A percentile compares a stretch with the other conserved stretches of the same genome.
phyloP scores from a whole-genome alignment of 495 filamentous ascomycete genomes.

The Lepidopterella palustris region DNA sequence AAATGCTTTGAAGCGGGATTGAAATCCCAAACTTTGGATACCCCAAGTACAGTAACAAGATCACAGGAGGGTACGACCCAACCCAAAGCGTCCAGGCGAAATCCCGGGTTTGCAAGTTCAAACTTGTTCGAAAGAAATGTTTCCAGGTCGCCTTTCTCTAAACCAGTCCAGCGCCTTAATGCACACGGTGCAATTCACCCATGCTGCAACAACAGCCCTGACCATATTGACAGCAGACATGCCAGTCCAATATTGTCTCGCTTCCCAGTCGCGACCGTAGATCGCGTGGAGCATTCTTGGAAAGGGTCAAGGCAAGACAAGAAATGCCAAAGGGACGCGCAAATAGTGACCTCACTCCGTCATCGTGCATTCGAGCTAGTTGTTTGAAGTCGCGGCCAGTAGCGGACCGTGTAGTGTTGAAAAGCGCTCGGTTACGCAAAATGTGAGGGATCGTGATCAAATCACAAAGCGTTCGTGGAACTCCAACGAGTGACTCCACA shows the following conservation, averaged over 20 bases:
- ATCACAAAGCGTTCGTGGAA: no score
- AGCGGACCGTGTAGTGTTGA: no score
- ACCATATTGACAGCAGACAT: background rate
- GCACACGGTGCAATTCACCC: background rate
- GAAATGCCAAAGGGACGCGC: conserved; percentile 4
- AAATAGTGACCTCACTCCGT: conserved; percentile 4
- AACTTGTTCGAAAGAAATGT: background rate
- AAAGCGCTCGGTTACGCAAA: no score
- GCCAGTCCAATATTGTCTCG: background rate
- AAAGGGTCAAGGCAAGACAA: conserved; percentile 10
- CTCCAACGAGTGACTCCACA: no score
- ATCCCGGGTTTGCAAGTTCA: background rate
- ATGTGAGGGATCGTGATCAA: no score
- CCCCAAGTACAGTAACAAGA: no score
- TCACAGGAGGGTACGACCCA: background rate
- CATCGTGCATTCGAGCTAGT: background rate
- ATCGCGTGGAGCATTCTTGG: conserved; percentile 1
- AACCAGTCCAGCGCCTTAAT: background rate
- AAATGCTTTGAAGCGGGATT: no score
- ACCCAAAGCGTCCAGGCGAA: background rate
- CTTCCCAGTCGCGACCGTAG: background rate
- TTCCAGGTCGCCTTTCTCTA: background rate
- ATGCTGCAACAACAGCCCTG: background rate
- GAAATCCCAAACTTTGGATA: no score
- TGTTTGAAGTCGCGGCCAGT: no score